Conservation (phyloP, 768 basidiomycete genomes). For the Mycena filopes region DNA sequence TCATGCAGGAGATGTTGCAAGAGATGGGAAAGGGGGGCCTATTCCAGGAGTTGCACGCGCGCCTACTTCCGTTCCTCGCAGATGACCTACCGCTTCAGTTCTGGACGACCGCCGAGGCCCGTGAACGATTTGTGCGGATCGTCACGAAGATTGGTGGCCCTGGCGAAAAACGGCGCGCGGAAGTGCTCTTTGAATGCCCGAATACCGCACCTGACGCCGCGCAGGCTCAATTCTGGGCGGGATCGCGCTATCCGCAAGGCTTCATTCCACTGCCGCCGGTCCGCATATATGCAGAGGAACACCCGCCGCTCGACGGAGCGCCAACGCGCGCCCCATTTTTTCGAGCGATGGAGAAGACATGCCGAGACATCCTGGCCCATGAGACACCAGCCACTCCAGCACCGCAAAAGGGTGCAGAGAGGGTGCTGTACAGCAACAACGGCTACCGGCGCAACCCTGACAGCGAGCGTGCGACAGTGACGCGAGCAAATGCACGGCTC, state of each 20-base stretch:
- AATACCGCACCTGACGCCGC: slow-evolving; percentile 41
- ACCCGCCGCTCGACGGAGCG: slow-evolving; percentile 30
- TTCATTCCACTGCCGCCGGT: slow-evolving; percentile 72
- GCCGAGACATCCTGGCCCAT: slow-evolving; percentile 62
- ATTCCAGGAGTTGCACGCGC: slow-evolving; percentile 70
- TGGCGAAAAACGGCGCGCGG: slow-evolving; percentile 70
- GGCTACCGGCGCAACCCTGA: slow-evolving; percentile 42
- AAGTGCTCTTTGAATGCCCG: slow-evolving; percentile 61
- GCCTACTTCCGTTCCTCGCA: slow-evolving; percentile 42
- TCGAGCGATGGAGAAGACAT: slow-evolving; percentile 59
- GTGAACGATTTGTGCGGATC: slow-evolving; percentile 77
- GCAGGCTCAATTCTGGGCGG: slow-evolving; percentile 66
- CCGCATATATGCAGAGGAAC: slow-evolving; percentile 53
- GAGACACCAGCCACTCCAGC: slow-evolving; percentile 40
- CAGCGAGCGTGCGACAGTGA: slow-evolving; percentile 64
- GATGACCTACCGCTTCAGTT: slow-evolving; percentile 56
- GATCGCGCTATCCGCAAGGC: slow-evolving; percentile 64
- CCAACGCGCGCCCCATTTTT: slow-evolving; percentile 52
- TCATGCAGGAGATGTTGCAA: slow-evolving; percentile 73
- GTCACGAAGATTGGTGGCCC: slow-evolving; percentile 83
- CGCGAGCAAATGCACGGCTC: slow-evolving; percentile 65
- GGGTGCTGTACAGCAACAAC: slow-evolving; percentile 26
- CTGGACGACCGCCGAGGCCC: slow-evolving; percentile 86
- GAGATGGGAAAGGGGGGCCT: slow-evolving; percentile 74
- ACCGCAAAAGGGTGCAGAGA: slow-evolving; percentile 5